Conservation (phyloP, 345 rosid species). For the Sisymbrium irio region DNA sequence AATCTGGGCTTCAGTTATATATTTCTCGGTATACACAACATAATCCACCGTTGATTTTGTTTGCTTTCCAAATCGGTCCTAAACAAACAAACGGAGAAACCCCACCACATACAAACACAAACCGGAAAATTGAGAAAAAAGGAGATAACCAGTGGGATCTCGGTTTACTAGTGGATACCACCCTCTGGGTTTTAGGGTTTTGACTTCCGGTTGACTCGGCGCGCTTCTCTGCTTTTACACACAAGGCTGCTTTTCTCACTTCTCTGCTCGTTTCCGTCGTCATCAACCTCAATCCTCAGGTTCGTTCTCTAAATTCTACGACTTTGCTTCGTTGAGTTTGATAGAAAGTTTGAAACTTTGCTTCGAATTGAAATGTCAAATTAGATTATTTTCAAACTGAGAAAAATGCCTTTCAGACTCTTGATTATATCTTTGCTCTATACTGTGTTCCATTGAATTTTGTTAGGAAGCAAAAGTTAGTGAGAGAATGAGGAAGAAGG, state of each 20-base stretch:
- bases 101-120: neutral
- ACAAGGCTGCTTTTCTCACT: neutral
- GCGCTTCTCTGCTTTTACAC: constrained; percentile 18
- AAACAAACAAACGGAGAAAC: neutral
- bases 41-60: too few species aligned
- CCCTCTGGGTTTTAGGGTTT: constrained; percentile 19
- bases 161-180: neutral
- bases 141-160: neutral
- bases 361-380: neutral
- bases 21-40: too few species aligned
- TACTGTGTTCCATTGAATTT: constrained; percentile 1
- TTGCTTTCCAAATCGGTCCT: neutral
- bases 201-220: constrained; percentile 10
- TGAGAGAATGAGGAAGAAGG: constrained; percentile 88
- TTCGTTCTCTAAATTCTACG: constrained; percentile 3
- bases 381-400: neutral
- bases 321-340: constrained; percentile 8
- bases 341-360: constrained; percentile 8
- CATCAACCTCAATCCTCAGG: constrained; percentile 15
- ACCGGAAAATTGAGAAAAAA: neutral
- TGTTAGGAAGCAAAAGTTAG: constrained; percentile 1
- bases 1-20: too few species aligned
- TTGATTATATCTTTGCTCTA: neutral
- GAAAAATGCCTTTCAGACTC: neutral
- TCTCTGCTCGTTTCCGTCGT: constrained; percentile 8